A percentile compares a stretch with the other conserved stretches of the same genome.
Evolutionary conservation across 2,329 filamentous ascomycete species (phyloP).

Genomic region (Orbilia javanica): DNA sequence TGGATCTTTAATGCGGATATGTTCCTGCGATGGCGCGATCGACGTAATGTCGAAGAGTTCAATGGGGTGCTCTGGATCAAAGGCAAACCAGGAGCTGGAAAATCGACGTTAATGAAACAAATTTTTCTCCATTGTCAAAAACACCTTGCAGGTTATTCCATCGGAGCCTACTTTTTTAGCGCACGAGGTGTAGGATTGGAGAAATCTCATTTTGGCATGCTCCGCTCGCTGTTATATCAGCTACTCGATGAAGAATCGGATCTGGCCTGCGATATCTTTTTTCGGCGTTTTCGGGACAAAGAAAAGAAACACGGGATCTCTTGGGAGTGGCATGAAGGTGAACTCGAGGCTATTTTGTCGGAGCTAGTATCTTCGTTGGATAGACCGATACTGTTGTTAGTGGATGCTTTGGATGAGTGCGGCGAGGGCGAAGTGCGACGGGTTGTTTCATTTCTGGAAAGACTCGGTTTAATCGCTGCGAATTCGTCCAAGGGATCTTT

Average conservation of each 20-base stretch:
- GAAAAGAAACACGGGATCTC: conserved; percentile 31
- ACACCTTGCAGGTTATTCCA: conserved; percentile 27
- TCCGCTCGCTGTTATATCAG: conserved; percentile 60
- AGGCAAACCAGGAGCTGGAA: conserved; percentile 63
- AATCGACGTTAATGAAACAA: conserved; percentile 62
- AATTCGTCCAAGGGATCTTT: conserved; percentile 46
- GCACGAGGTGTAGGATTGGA: conserved; percentile 59
- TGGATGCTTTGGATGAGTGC: conserved; percentile 65
- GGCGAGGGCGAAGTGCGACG: conserved; percentile 62
- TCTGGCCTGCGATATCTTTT: conserved; percentile 20
- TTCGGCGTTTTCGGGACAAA: conserved; percentile 42
- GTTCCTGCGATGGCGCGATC: conserved; percentile 60
- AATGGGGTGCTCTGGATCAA: conserved; percentile 63
- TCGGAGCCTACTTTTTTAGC: conserved; percentile 61
- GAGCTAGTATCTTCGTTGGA: background rate
- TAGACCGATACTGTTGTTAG: conserved; percentile 53
- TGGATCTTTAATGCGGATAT: conserved; percentile 60
- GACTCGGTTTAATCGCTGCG: conserved; percentile 59
- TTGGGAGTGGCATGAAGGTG: conserved; percentile 18
- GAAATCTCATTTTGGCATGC: conserved; percentile 60
- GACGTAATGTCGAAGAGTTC: conserved; percentile 28
- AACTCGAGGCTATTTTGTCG: conserved; percentile 29
- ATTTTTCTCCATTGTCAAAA: conserved; percentile 32
- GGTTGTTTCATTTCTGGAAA: conserved; percentile 63
- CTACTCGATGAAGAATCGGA: conserved; percentile 43